A percentile compares a stretch with the other conserved stretches of the same genome.
Evolutionary conservation across 352 stramenopile species (phyloP).

Genomic region (Pythium apleroticum): DNA sequence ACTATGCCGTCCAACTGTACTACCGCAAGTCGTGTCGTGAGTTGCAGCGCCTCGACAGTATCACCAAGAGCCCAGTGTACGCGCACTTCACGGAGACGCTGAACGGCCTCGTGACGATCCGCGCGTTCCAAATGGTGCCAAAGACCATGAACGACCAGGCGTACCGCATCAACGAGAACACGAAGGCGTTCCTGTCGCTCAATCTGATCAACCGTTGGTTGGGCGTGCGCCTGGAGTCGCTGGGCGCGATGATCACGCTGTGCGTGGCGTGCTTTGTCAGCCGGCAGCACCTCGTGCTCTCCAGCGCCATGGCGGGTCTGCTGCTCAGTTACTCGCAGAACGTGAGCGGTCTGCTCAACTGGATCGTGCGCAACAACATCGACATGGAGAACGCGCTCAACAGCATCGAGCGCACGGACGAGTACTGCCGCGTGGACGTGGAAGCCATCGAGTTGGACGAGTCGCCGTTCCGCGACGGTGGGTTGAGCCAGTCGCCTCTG

Average conservation of each 20-base stretch:
- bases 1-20: constrained; percentile 61
- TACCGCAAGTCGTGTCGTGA: constrained; percentile 72
- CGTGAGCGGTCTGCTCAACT: constrained; percentile 94
- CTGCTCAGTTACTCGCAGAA: constrained; percentile 92
- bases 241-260: constrained; percentile 89
- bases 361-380: constrained; percentile 92
- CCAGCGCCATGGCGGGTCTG: constrained; percentile 89
- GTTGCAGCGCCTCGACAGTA: constrained; percentile 60
- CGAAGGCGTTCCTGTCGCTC: constrained; percentile 88
- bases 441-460: constrained; percentile 31
- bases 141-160: constrained; percentile 40
- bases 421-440: constrained; percentile 49
- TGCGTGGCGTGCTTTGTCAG: constrained; percentile 90
- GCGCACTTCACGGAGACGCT: constrained; percentile 91
- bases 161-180: constrained; percentile 61
- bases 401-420: constrained; percentile 82
- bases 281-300: constrained; percentile 39
- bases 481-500: constrained; percentile 7
- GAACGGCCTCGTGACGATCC: constrained; percentile 67
- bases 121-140: constrained; percentile 55
- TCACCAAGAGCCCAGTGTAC: constrained; percentile 88
- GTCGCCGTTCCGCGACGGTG: constrained; percentile 13
- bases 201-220: constrained; percentile 96
- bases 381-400: constrained; percentile 96
- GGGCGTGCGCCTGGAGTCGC: constrained; percentile 89